phyloP scores from a whole-genome alignment of 2,329 filamentous ascomycete species.

The Talaromyces sp. region DNA sequence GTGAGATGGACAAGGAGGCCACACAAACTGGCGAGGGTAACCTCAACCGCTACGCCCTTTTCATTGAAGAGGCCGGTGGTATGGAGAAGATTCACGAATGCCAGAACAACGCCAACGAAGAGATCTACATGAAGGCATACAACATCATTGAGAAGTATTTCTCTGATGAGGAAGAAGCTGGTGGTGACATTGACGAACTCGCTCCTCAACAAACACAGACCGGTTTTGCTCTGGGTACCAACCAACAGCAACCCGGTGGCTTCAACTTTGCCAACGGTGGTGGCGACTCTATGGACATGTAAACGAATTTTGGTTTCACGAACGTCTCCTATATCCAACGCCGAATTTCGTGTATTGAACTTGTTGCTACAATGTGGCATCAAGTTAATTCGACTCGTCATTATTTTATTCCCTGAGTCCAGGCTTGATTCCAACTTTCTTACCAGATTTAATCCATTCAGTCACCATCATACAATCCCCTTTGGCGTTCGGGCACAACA shows the following conservation, averaged over 20 bases:
- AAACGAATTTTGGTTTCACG: conserved; percentile 35
- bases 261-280: conserved; percentile 88
- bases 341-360: not conserved
- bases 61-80: conserved; percentile 96
- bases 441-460: conserved; percentile 9
- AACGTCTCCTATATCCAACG: not conserved
- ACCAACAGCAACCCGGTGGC: conserved; percentile 67
- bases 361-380: not conserved
- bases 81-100: conserved; percentile 99
- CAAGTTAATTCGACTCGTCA: conserved; percentile 6
- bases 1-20: conserved; percentile 95
- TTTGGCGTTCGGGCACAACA: conserved; percentile 22
- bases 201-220: conserved; percentile 68
- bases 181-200: conserved; percentile 75
- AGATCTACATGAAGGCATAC: conserved; percentile 99
- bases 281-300: conserved; percentile 73
- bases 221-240: conserved; percentile 68
- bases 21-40: conserved; percentile 48
- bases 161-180: conserved; percentile 89
- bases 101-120: conserved; percentile 99
- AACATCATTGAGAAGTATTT: conserved; percentile 99
- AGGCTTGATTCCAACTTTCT: conserved; percentile 8
- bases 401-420: conserved; percentile 4
- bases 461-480: conserved; percentile 6
- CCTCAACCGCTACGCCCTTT: conserved; percentile 95